A percentile compares a stretch with the other conserved stretches of the same genome.
Conservation (phyloP, 768 basidiomycete genomes). For the Pisolithus marmoratus region DNA sequence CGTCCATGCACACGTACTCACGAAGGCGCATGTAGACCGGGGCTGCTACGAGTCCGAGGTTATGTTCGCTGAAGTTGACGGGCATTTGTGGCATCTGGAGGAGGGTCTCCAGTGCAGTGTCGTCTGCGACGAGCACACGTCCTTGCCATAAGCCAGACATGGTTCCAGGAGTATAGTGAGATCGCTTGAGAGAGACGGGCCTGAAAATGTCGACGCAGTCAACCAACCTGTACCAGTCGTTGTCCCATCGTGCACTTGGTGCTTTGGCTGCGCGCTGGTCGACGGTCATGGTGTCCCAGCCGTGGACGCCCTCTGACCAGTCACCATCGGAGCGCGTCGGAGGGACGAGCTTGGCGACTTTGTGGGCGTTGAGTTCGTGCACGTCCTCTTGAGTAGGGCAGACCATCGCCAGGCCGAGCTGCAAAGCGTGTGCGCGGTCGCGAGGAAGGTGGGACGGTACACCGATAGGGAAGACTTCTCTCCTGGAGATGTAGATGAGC, state of each 20-base stretch:
- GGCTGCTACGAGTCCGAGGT: slow-evolving; percentile 33
- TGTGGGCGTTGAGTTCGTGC: slow-evolving; percentile 45
- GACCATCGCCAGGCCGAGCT: slow-evolving; percentile 20
- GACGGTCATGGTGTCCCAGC: slow-evolving; percentile 15
- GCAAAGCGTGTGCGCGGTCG: slow-evolving; percentile 26
- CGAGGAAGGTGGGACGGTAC: slow-evolving; percentile 34
- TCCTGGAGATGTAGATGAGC: slow-evolving; percentile 55
- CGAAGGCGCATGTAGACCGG: slow-evolving; percentile 56
- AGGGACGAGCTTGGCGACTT: slow-evolving; percentile 28
- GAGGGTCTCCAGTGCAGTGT: slow-evolving; percentile 10
- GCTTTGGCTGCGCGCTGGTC: slow-evolving; percentile 22
- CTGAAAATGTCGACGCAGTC: slow-evolving; percentile 39
- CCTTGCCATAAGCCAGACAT: slow-evolving; percentile 61
- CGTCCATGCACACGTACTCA: slow-evolving; percentile 47
- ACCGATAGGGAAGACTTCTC: slow-evolving; percentile 42
- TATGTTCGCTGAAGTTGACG: slow-evolving; percentile 29
- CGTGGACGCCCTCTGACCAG: slow-evolving; percentile 16
- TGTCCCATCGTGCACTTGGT: slow-evolving; percentile 46
- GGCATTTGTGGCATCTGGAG: slow-evolving; percentile 20
- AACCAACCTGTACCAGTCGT: slow-evolving; percentile 51
- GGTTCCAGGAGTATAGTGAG: slow-evolving; percentile 44
- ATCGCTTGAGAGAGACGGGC: slow-evolving; percentile 22
- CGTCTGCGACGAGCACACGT: slow-evolving; percentile 40
- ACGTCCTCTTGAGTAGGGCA: slow-evolving; percentile 57
- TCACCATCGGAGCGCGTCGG: slow-evolving; percentile 6